These are phyloP conservation scores for Silene coronaria DNA, from an alignment of 179 eudicot genomes.

Conservation along the genomic window DNA sequence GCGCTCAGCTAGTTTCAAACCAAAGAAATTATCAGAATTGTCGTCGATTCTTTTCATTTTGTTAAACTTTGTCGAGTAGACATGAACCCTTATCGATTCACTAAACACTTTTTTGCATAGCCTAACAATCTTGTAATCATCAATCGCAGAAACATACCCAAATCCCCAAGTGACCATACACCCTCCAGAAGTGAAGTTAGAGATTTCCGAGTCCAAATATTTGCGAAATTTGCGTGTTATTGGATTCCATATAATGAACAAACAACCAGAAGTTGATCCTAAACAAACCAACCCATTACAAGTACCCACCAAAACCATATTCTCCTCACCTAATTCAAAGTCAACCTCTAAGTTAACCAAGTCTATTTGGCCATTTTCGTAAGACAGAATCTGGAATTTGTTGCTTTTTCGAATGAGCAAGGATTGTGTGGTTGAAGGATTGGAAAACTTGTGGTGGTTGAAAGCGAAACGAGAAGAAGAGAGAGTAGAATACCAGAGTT, in stretches of 20 bases:
- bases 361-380: background rate
- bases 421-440: background rate
- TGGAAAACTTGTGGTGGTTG: background rate
- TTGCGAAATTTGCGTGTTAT: background rate
- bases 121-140: slow-evolving; percentile 13
- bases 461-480: background rate
- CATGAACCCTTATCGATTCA: background rate
- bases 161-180: slow-evolving; percentile 9
- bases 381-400: background rate
- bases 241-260: slow-evolving; percentile 18
- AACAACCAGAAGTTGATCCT: background rate
- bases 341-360: background rate
- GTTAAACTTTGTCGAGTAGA: background rate
- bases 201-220: background rate
- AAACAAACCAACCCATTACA: slow-evolving; percentile 22
- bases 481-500: slow-evolving; percentile 4
- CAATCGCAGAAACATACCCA: slow-evolving; percentile 3
- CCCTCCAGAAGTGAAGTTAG: background rate
- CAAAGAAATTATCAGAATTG: background rate
- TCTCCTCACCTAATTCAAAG: slow-evolving; percentile 5
- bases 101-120: background rate
- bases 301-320: slow-evolving; percentile 1
- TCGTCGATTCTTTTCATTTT: slow-evolving; percentile 14
- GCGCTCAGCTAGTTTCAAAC: background rate
- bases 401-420: background rate